These are phyloP conservation scores for Austroboletus olivaceoglutinosus DNA, from an alignment of 1,284 basidiomycete species.

Conservation along the genomic window DNA sequence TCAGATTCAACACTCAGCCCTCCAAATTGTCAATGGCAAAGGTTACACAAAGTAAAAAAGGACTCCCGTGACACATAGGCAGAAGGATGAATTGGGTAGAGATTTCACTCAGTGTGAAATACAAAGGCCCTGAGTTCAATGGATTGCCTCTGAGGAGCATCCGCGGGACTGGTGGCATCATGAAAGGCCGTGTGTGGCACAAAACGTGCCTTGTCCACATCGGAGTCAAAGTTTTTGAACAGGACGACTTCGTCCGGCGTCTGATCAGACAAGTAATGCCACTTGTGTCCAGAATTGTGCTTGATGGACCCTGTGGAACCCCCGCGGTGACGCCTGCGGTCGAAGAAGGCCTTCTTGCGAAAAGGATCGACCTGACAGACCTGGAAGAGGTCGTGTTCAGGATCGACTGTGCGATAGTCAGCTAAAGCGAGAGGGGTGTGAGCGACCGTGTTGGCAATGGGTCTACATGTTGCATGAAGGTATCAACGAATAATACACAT, in stretches of 20 bases:
- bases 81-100: no score
- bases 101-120: constrained; percentile 22
- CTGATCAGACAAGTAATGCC: constrained; percentile 46
- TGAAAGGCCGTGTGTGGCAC: constrained; percentile 37
- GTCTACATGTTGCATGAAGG: constrained; percentile 29
- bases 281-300: constrained; percentile 43
- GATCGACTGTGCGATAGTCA: constrained; percentile 16
- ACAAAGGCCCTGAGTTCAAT: constrained; percentile 30
- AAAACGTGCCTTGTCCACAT: not conserved
- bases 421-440: constrained; percentile 22
- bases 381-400: constrained; percentile 6
- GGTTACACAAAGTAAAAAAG: no score
- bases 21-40: no score
- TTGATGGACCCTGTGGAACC: not conserved
- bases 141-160: constrained; percentile 37
- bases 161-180: constrained; percentile 38
- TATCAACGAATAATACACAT: not conserved
- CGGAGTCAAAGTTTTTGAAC: not conserved
- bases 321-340: no score
- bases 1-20: no score
- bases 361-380: no score
- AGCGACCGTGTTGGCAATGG: constrained; percentile 42
- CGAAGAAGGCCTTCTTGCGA: no score
- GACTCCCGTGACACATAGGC: no score
- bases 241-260: not conserved